Conservation (phyloP, 805 yeast species). For the Ogataea chonburiensis region DNA sequence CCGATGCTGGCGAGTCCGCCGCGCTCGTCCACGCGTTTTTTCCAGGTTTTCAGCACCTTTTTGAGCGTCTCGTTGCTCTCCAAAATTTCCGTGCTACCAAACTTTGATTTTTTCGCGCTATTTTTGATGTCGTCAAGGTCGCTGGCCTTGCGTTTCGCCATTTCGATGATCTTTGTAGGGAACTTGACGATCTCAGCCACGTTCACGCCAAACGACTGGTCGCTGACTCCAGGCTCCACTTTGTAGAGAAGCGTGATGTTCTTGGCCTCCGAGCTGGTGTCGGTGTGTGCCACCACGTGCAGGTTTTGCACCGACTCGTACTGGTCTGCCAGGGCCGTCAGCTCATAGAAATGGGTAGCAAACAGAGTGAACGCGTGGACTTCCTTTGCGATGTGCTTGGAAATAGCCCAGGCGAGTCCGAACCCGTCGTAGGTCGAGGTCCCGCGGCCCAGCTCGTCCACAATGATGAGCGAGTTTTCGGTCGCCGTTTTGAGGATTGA, state of each 20-base stretch:
- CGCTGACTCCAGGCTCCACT: constrained; percentile 95
- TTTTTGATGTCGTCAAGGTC: constrained; percentile 65
- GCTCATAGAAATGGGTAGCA: constrained; percentile 97
- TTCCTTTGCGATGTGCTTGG: constrained; percentile 73
- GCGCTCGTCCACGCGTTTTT: constrained; percentile 42
- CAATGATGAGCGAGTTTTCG: constrained; percentile 72
- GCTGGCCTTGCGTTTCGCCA: constrained; percentile 93
- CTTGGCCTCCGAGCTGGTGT: constrained; percentile 41
- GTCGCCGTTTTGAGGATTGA: constrained; percentile 81
- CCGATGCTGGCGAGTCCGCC: constrained; percentile 43
- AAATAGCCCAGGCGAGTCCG: constrained; percentile 96
- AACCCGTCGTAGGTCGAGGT: constrained; percentile 95
- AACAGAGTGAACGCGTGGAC: constrained; percentile 79
- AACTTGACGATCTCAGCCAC: constrained; percentile 96
- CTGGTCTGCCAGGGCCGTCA: constrained; percentile 73
- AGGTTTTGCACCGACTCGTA: constrained; percentile 68
- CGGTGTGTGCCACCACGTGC: constrained; percentile 92
- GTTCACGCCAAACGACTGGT: constrained; percentile 95
- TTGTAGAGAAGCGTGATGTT: constrained; percentile 87
- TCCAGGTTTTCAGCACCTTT: constrained; percentile 54
- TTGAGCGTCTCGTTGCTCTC: constrained; percentile 56
- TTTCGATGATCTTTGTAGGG: constrained; percentile 82
- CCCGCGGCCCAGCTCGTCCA: constrained; percentile 96
- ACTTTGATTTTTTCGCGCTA: constrained; percentile 47
- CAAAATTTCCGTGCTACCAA: constrained; percentile 49